These are phyloP conservation scores for Darksidea phi DNA, from an alignment of 495 filamentous ascomycete species.

Conservation along the genomic window DNA sequence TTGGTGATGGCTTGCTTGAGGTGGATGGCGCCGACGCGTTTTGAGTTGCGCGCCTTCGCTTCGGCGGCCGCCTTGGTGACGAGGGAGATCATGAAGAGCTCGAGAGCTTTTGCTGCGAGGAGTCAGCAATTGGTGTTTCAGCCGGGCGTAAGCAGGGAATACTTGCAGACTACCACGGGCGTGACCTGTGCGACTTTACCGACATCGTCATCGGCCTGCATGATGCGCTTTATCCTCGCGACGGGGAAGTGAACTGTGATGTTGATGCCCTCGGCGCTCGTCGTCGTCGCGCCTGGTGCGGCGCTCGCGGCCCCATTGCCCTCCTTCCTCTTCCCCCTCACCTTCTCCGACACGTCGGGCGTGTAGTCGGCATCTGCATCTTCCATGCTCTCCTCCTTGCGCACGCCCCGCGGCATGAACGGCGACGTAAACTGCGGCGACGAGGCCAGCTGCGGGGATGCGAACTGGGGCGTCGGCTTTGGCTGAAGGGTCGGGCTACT, in stretches of 20 bases:
- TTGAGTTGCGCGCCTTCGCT: slow-evolving; percentile 76
- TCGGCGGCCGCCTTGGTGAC: slow-evolving; percentile 82
- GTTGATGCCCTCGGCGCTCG: slow-evolving; percentile 49
- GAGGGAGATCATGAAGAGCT: slow-evolving; percentile 94
- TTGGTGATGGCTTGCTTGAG: slow-evolving; percentile 83
- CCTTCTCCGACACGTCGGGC: slow-evolving; percentile 25
- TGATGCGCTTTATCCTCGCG: slow-evolving; percentile 96
- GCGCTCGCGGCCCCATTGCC: slow-evolving; percentile 28
- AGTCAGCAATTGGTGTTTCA: slow-evolving; percentile 17
- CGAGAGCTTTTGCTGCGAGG: slow-evolving; percentile 71
- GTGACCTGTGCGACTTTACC: slow-evolving; percentile 98
- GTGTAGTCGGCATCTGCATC: slow-evolving; percentile 28
- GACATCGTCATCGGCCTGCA: slow-evolving; percentile 99
- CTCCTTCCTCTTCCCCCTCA: slow-evolving; percentile 27
- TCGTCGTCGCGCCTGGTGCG: slow-evolving; percentile 1
- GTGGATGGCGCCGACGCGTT: slow-evolving; percentile 85
- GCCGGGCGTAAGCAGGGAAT: neutral
- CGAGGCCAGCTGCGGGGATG: too few species aligned
- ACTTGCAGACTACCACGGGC: slow-evolving; percentile 84
- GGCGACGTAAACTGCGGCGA: neutral
- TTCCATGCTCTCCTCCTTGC: slow-evolving; percentile 26
- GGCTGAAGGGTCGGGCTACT: slow-evolving; percentile 10
- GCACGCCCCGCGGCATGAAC: slow-evolving; percentile 27
- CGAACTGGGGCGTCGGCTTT: neutral
- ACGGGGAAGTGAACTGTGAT: slow-evolving; percentile 97